Percentiles rank a stretch among this genome's conserved stretches.
phyloP scores from a whole-genome alignment of 805 yeast species.

The Nakazawaea populi region DNA sequence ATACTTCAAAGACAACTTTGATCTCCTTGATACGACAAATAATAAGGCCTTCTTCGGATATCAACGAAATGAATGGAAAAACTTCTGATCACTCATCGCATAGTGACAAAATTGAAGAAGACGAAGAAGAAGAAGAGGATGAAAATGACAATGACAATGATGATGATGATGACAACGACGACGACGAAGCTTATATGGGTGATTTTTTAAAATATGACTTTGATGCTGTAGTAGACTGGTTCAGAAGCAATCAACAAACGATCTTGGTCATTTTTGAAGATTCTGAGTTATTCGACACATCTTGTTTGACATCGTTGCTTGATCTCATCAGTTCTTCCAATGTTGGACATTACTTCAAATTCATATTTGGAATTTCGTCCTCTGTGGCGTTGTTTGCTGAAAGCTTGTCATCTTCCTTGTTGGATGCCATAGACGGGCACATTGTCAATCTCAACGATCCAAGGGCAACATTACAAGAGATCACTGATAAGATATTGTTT shows the following conservation, averaged over 20 bases:
- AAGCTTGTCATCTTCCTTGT: constrained; percentile 20
- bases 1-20: constrained; percentile 29
- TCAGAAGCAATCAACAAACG: constrained; percentile 1
- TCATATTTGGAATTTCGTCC: constrained; percentile 27
- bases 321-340: background rate
- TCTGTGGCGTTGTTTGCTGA: constrained; percentile 28
- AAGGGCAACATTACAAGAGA: constrained; percentile 21
- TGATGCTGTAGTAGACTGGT: constrained; percentile 17
- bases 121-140: constrained; percentile 7
- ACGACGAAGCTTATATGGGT: constrained; percentile 9
- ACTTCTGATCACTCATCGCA: too few species aligned
- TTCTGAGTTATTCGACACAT: constrained; percentile 26
- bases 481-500: constrained; percentile 25
- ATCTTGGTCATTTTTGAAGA: constrained; percentile 26
- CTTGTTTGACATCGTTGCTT: constrained; percentile 19
- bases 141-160: constrained; percentile 14
- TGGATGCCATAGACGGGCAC: constrained; percentile 18
- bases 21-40: constrained; percentile 27
- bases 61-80: too few species aligned
- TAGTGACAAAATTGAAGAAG: background rate
- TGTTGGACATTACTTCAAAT: constrained; percentile 11
- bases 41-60: constrained; percentile 12
- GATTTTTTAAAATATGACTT: constrained; percentile 18
- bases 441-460: constrained; percentile 26
- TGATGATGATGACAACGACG: constrained; percentile 8